phyloP scores from a whole-genome alignment of 1,139 yeast species.

The Scheffersomyces lignicola region DNA sequence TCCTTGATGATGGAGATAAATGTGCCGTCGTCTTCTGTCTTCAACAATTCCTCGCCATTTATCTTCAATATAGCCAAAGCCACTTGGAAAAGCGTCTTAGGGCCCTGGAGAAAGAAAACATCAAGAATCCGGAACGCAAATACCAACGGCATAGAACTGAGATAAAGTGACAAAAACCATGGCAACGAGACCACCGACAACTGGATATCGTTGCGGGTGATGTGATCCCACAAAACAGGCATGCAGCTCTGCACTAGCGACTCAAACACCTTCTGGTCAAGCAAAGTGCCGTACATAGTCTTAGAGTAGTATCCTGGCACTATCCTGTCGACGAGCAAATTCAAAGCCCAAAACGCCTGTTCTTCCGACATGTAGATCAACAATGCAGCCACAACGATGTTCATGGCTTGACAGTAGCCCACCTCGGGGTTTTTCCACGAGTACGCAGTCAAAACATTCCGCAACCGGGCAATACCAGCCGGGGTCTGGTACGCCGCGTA shows the following conservation, averaged over 20 bases:
- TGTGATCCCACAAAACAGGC: conserved; percentile 87
- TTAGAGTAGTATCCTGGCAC: conserved; percentile 96
- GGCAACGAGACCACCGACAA: conserved; percentile 93
- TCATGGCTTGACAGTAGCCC: conserved; percentile 99
- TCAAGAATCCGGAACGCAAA: conserved; percentile 92
- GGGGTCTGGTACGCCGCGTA: conserved; percentile 88
- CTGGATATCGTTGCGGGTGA: conserved; percentile 78
- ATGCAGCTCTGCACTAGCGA: conserved; percentile 83
- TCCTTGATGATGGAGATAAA: conserved; percentile 83
- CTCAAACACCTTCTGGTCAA: conserved; percentile 94
- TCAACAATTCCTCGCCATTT: conserved; percentile 79
- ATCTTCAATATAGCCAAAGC: conserved; percentile 85
- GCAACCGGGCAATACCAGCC: conserved; percentile 80
- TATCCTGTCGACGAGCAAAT: conserved; percentile 76
- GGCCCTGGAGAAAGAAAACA: conserved; percentile 87
- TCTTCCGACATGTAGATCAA: conserved; percentile 94
- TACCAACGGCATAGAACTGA: conserved; percentile 92
- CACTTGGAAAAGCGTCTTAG: conserved; percentile 86
- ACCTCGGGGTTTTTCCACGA: conserved; percentile 98
- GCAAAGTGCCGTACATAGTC: conserved; percentile 94
- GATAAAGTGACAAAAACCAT: conserved; percentile 90
- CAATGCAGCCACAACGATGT: conserved; percentile 92
- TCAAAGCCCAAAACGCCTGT: conserved; percentile 94
- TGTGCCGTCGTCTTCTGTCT: conserved; percentile 88
- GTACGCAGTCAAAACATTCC: conserved; percentile 89